Conservation (phyloP, 257 asterid species). For the Solanum etuberosum region DNA sequence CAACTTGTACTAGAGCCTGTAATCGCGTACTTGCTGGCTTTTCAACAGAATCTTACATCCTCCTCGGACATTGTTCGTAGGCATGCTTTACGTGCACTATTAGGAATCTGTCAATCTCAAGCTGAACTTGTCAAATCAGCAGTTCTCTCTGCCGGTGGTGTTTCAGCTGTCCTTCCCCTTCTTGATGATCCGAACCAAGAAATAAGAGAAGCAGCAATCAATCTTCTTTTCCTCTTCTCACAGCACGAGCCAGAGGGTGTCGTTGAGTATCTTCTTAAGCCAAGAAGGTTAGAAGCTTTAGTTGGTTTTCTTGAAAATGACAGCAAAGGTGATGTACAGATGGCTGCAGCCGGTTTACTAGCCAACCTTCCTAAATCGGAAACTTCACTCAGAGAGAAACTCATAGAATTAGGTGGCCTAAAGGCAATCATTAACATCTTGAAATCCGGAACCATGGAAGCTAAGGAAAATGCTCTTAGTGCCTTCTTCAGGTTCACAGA, state of each 20-base stretch:
- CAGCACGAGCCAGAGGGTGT: slow-evolving; percentile 58
- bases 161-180: slow-evolving; percentile 38
- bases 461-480: slow-evolving; percentile 57
- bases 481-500: slow-evolving; percentile 55
- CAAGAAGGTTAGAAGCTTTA: slow-evolving; percentile 44
- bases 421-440: slow-evolving; percentile 37
- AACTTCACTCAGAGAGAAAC: slow-evolving; percentile 29
- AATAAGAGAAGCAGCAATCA: slow-evolving; percentile 44
- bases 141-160: slow-evolving; percentile 42
- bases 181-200: slow-evolving; percentile 50
- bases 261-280: slow-evolving; percentile 51
- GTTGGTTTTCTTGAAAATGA: slow-evolving; percentile 48
- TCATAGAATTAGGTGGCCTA: slow-evolving; percentile 49
- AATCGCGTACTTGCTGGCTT: slow-evolving; percentile 21
- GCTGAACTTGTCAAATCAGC: slow-evolving; percentile 44
- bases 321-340: slow-evolving; percentile 38
- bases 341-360: slow-evolving; percentile 56
- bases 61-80: slow-evolving; percentile 22
- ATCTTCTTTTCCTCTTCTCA: slow-evolving; percentile 45
- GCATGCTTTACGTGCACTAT: slow-evolving; percentile 41
- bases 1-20: slow-evolving; percentile 29
- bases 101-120: slow-evolving; percentile 45
- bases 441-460: slow-evolving; percentile 28
- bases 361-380: slow-evolving; percentile 60
- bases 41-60: slow-evolving; percentile 35